Percentiles rank a stretch among this genome's conserved stretches.
phyloP scores from a whole-genome alignment of 2,329 filamentous ascomycete species.

The Colletotrichum liaoningense region DNA sequence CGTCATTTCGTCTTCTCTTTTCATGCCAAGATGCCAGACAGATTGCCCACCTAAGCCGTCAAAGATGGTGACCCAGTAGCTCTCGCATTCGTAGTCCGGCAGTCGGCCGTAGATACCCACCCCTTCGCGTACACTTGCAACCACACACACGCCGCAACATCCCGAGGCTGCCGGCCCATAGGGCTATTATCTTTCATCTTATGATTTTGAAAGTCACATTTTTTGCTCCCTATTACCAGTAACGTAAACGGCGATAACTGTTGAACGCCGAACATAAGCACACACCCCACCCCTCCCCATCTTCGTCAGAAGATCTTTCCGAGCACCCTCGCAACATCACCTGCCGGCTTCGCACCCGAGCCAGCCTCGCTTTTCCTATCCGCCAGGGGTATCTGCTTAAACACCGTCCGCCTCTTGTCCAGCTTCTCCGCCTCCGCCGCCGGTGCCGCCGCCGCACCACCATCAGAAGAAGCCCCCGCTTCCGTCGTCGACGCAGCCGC shows the following conservation, averaged over 20 bases:
- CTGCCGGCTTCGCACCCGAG: constrained; percentile 63
- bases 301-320: constrained; percentile 70
- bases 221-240: not conserved
- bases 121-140: not conserved
- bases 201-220: not conserved
- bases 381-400: constrained; percentile 74
- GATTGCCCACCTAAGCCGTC: not conserved
- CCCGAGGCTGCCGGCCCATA: not conserved
- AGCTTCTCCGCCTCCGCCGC: constrained; percentile 35
- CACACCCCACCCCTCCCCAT: not conserved
- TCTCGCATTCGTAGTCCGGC: not conserved
- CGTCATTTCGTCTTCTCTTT: not conserved
- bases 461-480: constrained; percentile 38
- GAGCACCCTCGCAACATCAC: constrained; percentile 68
- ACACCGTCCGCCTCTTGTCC: constrained; percentile 60
- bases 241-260: not conserved
- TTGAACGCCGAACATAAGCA: not conserved
- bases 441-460: not conserved
- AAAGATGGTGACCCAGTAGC: not conserved
- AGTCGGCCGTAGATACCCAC: not conserved
- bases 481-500: constrained; percentile 42
- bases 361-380: constrained; percentile 56
- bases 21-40: not conserved
- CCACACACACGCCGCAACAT: not conserved
- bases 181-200: not conserved